These are phyloP conservation scores for Saksenaea vasiformis DNA, from an alignment of 371 early-diverging fungal species.

Conservation along the genomic window DNA sequence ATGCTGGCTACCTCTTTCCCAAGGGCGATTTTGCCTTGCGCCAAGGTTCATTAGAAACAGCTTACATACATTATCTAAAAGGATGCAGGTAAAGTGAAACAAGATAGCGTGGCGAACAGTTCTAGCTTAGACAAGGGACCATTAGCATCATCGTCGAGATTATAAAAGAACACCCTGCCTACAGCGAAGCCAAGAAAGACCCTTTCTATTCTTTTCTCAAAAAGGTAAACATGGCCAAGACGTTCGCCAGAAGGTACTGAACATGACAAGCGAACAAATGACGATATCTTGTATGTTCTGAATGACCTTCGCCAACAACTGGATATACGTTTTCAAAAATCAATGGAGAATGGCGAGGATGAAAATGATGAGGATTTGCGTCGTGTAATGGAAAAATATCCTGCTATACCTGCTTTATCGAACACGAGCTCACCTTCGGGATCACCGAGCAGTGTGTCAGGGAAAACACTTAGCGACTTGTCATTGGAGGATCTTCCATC, in stretches of 20 bases:
- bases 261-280: slow-evolving; percentile 33
- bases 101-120: not conserved
- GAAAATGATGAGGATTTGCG: slow-evolving; percentile 9
- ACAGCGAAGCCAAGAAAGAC: slow-evolving; percentile 36
- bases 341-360: not conserved
- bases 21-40: slow-evolving; percentile 37
- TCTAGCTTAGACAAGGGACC: not conserved
- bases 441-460: slow-evolving; percentile 4
- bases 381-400: slow-evolving; percentile 14
- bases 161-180: slow-evolving; percentile 47
- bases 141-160: slow-evolving; percentile 59
- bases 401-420: slow-evolving; percentile 8
- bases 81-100: slow-evolving; percentile 37
- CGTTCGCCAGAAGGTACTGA: slow-evolving; percentile 2
- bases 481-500: slow-evolving; percentile 27
- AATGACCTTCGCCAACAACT: slow-evolving; percentile 24
- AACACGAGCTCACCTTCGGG: slow-evolving; percentile 6
- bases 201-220: slow-evolving; percentile 41
- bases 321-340: slow-evolving; percentile 8
- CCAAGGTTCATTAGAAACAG: slow-evolving; percentile 42
- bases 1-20: not conserved
- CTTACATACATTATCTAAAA: slow-evolving; percentile 49
- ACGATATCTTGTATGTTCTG: slow-evolving; percentile 25
- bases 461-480: slow-evolving; percentile 1
- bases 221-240: slow-evolving; percentile 36